Conservation (phyloP, 2,329 filamentous ascomycete species). For the Aspergillus uvarum region DNA sequence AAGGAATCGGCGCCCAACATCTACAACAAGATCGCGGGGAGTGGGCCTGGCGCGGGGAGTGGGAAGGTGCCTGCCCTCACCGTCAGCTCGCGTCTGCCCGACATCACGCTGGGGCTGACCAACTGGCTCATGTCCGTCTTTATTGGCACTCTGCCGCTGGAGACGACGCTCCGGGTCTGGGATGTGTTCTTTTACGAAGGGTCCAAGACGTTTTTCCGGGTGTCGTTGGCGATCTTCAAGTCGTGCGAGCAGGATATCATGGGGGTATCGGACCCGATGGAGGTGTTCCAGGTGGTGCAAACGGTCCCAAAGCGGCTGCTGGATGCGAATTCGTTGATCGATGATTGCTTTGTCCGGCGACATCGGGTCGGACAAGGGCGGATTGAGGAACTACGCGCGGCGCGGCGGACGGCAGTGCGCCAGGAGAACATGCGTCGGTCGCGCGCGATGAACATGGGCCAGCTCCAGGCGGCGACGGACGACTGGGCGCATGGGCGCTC, state of each 20-base stretch:
- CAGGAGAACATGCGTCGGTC: slow-evolving; percentile 44
- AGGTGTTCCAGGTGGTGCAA: slow-evolving; percentile 94
- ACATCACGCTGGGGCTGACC: slow-evolving; percentile 88
- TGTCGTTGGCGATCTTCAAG: slow-evolving; percentile 89
- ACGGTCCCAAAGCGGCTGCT: slow-evolving; percentile 76
- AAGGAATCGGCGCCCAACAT: slow-evolving; percentile 78
- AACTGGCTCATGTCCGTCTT: slow-evolving; percentile 99
- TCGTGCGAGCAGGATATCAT: slow-evolving; percentile 78
- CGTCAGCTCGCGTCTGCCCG: slow-evolving; percentile 64
- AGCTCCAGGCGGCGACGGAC: slow-evolving; percentile 33
- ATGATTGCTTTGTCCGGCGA: slow-evolving; percentile 75
- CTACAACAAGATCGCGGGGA: slow-evolving; percentile 84
- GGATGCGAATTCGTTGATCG: slow-evolving; percentile 78
- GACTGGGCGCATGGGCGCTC: slow-evolving; percentile 32
- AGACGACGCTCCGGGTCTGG: slow-evolving; percentile 90
- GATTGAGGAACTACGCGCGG: slow-evolving; percentile 72
- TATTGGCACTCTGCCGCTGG: slow-evolving; percentile 87
- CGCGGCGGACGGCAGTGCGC: slow-evolving; percentile 58
- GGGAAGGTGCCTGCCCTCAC: slow-evolving; percentile 45
- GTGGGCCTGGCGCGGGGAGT: slow-evolving; percentile 45
- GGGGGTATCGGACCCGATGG: slow-evolving; percentile 80
- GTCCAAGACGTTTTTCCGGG: slow-evolving; percentile 87
- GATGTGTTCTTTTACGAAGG: slow-evolving; percentile 96
- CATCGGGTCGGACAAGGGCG: slow-evolving; percentile 79
- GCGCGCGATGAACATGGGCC: slow-evolving; percentile 35